These are phyloP conservation scores for Lentinula aciculospora DNA, from an alignment of 768 basidiomycete genomes.

Conservation along the genomic window DNA sequence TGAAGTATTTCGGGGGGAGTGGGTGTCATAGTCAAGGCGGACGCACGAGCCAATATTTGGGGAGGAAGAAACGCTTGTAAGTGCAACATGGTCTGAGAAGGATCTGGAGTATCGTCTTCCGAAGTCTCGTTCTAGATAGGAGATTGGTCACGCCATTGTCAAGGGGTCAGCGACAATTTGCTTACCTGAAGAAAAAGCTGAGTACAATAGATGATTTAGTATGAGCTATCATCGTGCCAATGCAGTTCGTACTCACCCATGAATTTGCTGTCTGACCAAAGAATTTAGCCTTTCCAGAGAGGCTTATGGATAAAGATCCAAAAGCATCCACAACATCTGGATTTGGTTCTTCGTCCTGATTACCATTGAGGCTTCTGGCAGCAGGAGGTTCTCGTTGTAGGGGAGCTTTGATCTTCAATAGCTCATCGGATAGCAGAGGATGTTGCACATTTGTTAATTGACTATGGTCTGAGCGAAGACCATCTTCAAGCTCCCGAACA, in stretches of 20 bases:
- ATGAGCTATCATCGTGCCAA: neutral
- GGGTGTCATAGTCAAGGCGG: constrained; percentile 58
- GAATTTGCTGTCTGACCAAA: constrained; percentile 75
- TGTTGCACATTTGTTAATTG: constrained; percentile 56
- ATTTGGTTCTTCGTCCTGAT: constrained; percentile 56
- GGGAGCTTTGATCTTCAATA: constrained; percentile 71
- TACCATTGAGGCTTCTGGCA: constrained; percentile 29
- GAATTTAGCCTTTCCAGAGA: constrained; percentile 70
- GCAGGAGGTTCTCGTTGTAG: constrained; percentile 58
- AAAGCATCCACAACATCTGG: constrained; percentile 76
- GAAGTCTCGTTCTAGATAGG: constrained; percentile 51
- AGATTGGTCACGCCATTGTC: constrained; percentile 4
- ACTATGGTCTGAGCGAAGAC: constrained; percentile 52
- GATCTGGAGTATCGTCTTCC: constrained; percentile 49
- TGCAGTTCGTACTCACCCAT: constrained; percentile 42
- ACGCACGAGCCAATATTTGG: constrained; percentile 59
- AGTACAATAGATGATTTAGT: constrained; percentile 11
- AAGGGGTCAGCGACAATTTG: neutral
- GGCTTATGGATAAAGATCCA: constrained; percentile 69
- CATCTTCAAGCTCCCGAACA: constrained; percentile 74
- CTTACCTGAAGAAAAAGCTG: constrained; percentile 74
- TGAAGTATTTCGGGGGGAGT: constrained; percentile 29
- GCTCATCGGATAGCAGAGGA: constrained; percentile 65
- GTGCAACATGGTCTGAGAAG: constrained; percentile 35
- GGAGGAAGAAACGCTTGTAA: constrained; percentile 53